Percentiles rank a stretch among this genome's conserved stretches.
Evolutionary conservation across 164 flowering plant species (phyloP).

Genomic region (Magnolia sinica): DNA sequence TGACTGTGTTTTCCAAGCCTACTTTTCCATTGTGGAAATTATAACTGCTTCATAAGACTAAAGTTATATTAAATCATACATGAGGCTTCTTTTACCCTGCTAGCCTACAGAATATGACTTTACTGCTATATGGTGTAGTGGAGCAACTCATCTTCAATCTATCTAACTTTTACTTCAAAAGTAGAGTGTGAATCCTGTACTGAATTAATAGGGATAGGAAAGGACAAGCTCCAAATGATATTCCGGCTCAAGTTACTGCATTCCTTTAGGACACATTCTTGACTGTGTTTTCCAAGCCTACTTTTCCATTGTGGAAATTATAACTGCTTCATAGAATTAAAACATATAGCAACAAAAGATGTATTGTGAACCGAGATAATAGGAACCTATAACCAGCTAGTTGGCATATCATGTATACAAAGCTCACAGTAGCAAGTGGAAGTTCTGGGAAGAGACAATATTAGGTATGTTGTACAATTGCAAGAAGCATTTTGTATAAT

Average conservation of each 20-base stretch:
- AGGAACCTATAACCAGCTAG: neutral
- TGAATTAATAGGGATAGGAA: no score
- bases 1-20: neutral
- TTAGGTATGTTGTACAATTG: no score
- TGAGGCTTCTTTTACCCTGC: no score
- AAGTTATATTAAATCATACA: no score
- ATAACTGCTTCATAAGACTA: neutral
- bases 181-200: no score
- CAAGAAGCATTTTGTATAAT: neutral
- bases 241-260: neutral
- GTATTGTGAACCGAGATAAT: neutral
- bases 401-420: no score
- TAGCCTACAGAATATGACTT: no score
- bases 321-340: neutral
- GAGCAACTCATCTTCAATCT: neutral
- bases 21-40: neutral
- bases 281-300: neutral
- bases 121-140: no score
- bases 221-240: no score
- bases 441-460: no score
- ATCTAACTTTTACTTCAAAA: no score
- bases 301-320: neutral
- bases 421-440: no score
- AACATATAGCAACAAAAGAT: neutral
- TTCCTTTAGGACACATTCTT: neutral